Evolutionary conservation across 768 basidiomycete genomes (phyloP), one percentile per base, ranked within the genome.

Genomic region (Auriculariales sp.): DNA sequence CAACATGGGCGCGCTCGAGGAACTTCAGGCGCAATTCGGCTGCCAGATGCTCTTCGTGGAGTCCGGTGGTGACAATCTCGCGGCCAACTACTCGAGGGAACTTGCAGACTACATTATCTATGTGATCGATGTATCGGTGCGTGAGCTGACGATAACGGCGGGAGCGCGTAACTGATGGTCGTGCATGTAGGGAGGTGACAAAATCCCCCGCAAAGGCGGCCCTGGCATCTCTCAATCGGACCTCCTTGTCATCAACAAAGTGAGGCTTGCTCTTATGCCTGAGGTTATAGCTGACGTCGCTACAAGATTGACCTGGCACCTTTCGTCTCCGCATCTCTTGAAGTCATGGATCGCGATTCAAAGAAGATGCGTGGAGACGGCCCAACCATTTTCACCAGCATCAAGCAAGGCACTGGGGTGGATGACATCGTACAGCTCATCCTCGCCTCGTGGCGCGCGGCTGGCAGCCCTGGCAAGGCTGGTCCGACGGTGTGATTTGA

Each of bases 211-310:
- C 22, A 99, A 99, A 69, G 94, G 95, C 3, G 95, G 94, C 1
- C 95, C 94, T 1, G 95, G 94, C 9, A 97, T 99, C 56, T 92
- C 91, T 1, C 86, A 92, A 59, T 94, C 91, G 1, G 95, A 98
- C 67, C 69, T 99, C 10, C 68, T 99, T 49, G 79, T 99, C 24
- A 79, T 98, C 57, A 98, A 98, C 71, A 99, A 99, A 75, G 93
- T 83, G 30, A 47, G 62, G 49, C 22, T 19, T 24, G 28, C 32
- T 42, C 15, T 44, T 17, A 15, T 36, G 24, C 47, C 5, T 24
- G 36, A 5, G 6, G 27, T 45, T 33, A 27, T 34, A 19, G 22
- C 2, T 35, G n/a, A 7, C 25, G 4, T 48, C 28, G 19, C 10
- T 15, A 9, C 59, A 98, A n/a, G 94, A 92, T 79, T 52, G 94